A percentile compares a stretch with the other conserved stretches of the same genome.
Evolutionary conservation across 768 basidiomycete species (phyloP).

Genomic region (Podaxis sp.): DNA sequence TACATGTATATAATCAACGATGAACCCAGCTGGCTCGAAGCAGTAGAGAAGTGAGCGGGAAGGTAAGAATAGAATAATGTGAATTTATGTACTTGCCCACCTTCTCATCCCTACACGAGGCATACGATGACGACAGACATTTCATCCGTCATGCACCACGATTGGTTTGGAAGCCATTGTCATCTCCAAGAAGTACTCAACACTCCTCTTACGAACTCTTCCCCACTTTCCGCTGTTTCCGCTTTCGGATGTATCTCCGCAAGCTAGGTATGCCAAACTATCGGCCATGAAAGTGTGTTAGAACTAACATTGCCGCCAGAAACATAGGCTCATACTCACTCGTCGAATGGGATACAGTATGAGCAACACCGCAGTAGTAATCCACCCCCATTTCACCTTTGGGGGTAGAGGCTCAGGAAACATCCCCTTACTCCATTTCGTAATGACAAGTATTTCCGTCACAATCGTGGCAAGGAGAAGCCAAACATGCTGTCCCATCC

Average conservation of each 20-base stretch:
- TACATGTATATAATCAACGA: neutral
- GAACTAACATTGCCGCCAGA: neutral
- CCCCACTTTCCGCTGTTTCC: slow-evolving; percentile 28
- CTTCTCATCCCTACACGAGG: neutral
- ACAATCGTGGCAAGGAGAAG: slow-evolving; percentile 79
- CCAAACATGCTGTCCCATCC: slow-evolving; percentile 91
- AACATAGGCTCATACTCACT: slow-evolving; percentile 37
- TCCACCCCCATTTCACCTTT: slow-evolving; percentile 64
- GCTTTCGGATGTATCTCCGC: slow-evolving; percentile 48
- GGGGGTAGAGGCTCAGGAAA: slow-evolving; percentile 61
- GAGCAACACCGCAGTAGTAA: slow-evolving; percentile 51
- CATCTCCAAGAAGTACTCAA: neutral
- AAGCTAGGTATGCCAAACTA: slow-evolving; percentile 66
- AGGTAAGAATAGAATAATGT: neutral
- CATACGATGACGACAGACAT: neutral
- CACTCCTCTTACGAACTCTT: slow-evolving; percentile 26
- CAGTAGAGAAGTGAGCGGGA: neutral
- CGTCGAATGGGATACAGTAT: slow-evolving; percentile 64
- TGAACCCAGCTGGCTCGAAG: neutral
- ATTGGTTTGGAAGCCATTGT: neutral
- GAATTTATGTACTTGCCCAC: neutral
- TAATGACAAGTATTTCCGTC: slow-evolving; percentile 76
- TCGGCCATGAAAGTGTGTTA: slow-evolving; percentile 10
- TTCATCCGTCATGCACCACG: neutral
- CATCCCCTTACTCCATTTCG: slow-evolving; percentile 77